Base-by-base conservation (phyloP, 2,329 filamentous ascomycete species). In the Xylaria arbuscula region DNA sequence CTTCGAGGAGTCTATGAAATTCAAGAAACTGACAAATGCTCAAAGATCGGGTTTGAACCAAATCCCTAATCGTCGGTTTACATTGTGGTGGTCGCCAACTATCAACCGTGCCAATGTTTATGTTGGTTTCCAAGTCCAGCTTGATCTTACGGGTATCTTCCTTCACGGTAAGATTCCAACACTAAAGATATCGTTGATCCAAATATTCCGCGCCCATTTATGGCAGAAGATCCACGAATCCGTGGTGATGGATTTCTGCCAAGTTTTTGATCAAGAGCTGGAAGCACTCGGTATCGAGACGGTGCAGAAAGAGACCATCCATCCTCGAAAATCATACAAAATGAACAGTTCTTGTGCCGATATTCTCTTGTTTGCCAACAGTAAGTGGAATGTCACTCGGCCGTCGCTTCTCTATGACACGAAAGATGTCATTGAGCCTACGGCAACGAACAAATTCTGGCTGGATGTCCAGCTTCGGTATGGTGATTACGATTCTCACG, bases 191-290 rank as follows among this genome's bases (percentile, higher is more conserved):
- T 98, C 94, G 0, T 85, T 99, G 62, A 99, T 99, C 69, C 96
- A 99, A 79, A 99, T 99, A 75, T 99, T 99, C 92, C 91, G 96
- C 79, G 96, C 97, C 61, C 96, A 99, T 88, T 90, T 99, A 85
- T 99, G 96, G 96, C 96, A 99, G 81, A 99, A 99, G 86, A 98
- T 99, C 55, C 97, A 99, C 81, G 96, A 99, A 81, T 97, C 93
- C 0, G 94, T 98, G n/a, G 95, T 98, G 40, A 99, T 99, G 96
- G 96, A 99, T 85, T 82, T 99, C 77, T 98, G 96, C 75, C 97
- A 99, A 79, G 96, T 99, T 15, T 97, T 99, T 75, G 96, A 99
- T 74, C 95, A 98, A 78, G 96, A 99, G 79, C 84, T 99, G 51
- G 96, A 99, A 80, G 94, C 96, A 38, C 85, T 99, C 3, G 94